Base-by-base conservation (phyloP, 768 basidiomycete genomes). In the Mycena capillaripes region DNA sequence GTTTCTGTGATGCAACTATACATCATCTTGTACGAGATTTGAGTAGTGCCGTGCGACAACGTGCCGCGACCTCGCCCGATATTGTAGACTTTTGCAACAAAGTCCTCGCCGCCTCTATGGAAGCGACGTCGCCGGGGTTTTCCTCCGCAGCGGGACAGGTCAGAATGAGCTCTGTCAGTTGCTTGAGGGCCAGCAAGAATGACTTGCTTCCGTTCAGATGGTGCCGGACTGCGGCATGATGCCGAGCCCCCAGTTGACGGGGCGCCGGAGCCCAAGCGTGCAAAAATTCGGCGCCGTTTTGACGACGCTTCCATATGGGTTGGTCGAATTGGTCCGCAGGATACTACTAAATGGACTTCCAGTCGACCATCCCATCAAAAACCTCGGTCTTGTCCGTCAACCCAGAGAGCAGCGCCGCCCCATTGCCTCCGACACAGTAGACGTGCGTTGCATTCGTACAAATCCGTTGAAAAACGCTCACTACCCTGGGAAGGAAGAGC, bases 381-480 rank as follows among this genome's bases (percentile, higher is more conserved):
- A 58, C 40, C 55, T 73, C 61, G 36, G 57, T 60, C 30, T 66
- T 74, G n/a, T 32, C 6, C 25, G 67, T 66, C 68, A 74, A 36
- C 30, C 38, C 63, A 23, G 69, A 65, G 9, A 70, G 14, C 42
- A 70, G 30, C 3, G 69, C 9, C 11, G 56, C 25, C 8, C 72
- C 72, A 16, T 6, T 16, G 19, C 72, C 72, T 6, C 68, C 68
- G 21, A 60, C 55, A 21, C 72, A 70, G 32, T 62, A 42, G 23
- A 73, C 40, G 36, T 73, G 72, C 19, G 62, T 65, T 6, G 68
- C 67, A 46, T 73, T 69, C 11, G 72, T 67, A 44, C 72, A 73
- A 17, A 73, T 53, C 2, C 56, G 48, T 27, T 68, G 66, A 3
- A 73, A 23, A 8, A 59, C 38, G 34, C 57, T 65, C 32, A 16